Evolutionary conservation across 2,329 filamentous ascomycete genomes (phyloP).

Genomic region (Diaporthe sp.): DNA sequence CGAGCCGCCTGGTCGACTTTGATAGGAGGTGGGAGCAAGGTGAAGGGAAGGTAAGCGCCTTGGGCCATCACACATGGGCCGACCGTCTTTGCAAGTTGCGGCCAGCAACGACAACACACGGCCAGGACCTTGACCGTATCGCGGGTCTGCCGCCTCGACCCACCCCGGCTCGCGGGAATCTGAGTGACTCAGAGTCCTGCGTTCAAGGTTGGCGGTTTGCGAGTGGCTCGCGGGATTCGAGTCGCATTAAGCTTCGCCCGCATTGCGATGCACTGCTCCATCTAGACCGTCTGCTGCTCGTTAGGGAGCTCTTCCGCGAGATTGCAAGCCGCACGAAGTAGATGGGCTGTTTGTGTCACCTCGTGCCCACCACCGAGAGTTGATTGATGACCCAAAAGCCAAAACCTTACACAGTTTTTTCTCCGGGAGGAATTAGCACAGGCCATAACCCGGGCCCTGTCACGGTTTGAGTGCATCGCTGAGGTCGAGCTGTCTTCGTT

Average conservation of each 20-base stretch:
- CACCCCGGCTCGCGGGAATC: slow-evolving; percentile 21
- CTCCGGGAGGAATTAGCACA: neutral
- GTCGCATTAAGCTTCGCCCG: slow-evolving; percentile 21
- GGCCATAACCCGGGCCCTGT: slow-evolving; percentile 16
- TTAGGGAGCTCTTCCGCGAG: slow-evolving; percentile 26
- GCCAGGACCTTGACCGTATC: slow-evolving; percentile 18
- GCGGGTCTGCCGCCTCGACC: slow-evolving; percentile 15
- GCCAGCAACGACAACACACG: slow-evolving; percentile 5
- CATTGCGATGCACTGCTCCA: slow-evolving; percentile 22
- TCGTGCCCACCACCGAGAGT: slow-evolving; percentile 7
- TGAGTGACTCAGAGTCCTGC: slow-evolving; percentile 29
- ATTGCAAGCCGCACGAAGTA: slow-evolving; percentile 21
- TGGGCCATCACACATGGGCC: neutral
- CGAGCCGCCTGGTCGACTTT: slow-evolving; percentile 15
- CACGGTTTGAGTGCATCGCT: slow-evolving; percentile 3
- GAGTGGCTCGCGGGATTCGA: slow-evolving; percentile 28
- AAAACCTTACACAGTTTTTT: neutral
- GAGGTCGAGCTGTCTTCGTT: neutral
- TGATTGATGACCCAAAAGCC: neutral
- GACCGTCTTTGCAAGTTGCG: neutral
- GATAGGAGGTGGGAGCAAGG: slow-evolving; percentile 9
- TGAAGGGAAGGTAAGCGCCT: slow-evolving; percentile 21
- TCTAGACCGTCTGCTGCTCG: slow-evolving; percentile 5
- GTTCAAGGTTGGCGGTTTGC: slow-evolving; percentile 27
- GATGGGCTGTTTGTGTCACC: slow-evolving; percentile 24